These are phyloP conservation scores for Ophiostoma sp. DNA, from an alignment of 2,329 filamentous ascomycete species.

Conservation along the genomic window DNA sequence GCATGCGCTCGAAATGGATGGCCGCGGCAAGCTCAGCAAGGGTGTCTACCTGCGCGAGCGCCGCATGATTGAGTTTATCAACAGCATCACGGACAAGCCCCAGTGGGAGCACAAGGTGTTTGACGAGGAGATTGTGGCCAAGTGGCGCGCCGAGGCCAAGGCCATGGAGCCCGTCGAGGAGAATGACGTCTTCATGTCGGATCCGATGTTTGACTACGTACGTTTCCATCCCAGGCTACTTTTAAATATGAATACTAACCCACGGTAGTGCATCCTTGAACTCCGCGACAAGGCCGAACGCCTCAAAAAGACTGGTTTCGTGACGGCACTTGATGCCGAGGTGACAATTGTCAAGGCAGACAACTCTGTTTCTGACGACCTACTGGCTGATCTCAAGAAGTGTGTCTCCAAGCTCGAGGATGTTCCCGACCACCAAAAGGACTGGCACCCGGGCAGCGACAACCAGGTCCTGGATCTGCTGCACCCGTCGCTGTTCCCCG, in stretches of 20 bases:
- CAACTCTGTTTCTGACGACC: constrained; percentile 39
- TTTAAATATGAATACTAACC: neutral
- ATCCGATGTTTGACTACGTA: constrained; percentile 28
- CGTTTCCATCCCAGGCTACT: no score
- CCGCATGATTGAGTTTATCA: constrained; percentile 40
- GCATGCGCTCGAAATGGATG: constrained; percentile 1
- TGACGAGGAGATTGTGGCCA: constrained; percentile 37
- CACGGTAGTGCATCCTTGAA: constrained; percentile 44
- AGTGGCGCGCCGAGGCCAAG: constrained; percentile 38
- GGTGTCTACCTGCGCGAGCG: constrained; percentile 36
- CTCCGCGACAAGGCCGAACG: constrained; percentile 52
- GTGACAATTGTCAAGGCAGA: constrained; percentile 56
- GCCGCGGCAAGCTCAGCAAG: neutral
- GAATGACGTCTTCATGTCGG: constrained; percentile 27
- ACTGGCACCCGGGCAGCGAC: constrained; percentile 59
- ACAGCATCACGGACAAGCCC: constrained; percentile 41
- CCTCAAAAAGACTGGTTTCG: constrained; percentile 43
- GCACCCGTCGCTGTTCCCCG: constrained; percentile 59
- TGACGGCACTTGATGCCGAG: constrained; percentile 46
- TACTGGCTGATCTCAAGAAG: constrained; percentile 39
- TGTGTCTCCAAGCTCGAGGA: constrained; percentile 47
- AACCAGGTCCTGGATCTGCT: constrained; percentile 58
- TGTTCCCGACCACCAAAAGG: constrained; percentile 40
- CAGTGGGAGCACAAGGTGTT: constrained; percentile 42
- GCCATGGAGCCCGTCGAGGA: constrained; percentile 9